These are phyloP conservation scores for Penicillium simplicissimum DNA, from an alignment of 495 filamentous ascomycete genomes.

Conservation along the genomic window DNA sequence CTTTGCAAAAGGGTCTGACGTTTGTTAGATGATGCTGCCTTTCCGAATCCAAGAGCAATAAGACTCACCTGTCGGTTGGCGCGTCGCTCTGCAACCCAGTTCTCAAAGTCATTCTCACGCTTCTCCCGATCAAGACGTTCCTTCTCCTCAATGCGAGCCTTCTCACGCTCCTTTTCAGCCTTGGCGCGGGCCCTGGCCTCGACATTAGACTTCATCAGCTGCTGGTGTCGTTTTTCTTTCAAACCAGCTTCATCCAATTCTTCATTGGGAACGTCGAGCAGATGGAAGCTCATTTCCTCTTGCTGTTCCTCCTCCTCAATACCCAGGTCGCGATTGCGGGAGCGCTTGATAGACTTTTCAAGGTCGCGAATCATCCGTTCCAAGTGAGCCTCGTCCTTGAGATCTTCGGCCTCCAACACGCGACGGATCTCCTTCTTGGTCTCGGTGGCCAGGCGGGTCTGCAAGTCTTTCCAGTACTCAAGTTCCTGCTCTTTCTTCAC, in stretches of 20 bases:
- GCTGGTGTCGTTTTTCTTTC: conserved; percentile 88
- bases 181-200: conserved; percentile 90
- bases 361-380: conserved; percentile 82
- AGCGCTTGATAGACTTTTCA: conserved; percentile 82
- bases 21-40: background rate
- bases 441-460: conserved; percentile 60
- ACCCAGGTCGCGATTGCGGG: conserved; percentile 88
- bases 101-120: conserved; percentile 78
- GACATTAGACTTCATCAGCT: conserved; percentile 88
- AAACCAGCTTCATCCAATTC: conserved; percentile 86
- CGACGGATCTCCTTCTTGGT: conserved; percentile 89
- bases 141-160: conserved; percentile 76
- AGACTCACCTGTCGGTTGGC: conserved; percentile 63
- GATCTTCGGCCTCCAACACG: conserved; percentile 82
- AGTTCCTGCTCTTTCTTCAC: conserved; percentile 94
- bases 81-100: conserved; percentile 82
- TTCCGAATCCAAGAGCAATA: background rate
- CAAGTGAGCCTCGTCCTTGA: conserved; percentile 83
- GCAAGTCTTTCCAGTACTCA: conserved; percentile 87
- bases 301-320: conserved; percentile 74
- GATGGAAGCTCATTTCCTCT: conserved; percentile 77
- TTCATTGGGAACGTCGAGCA: conserved; percentile 88
- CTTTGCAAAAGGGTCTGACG: conserved; percentile 63
- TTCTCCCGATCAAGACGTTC: conserved; percentile 79
- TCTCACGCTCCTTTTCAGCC: conserved; percentile 91